A percentile compares a stretch with the other conserved stretches of the same genome.
These are phyloP conservation scores for Mucor plumbeus DNA, from an alignment of 371 early-diverging fungal species.

Conservation along the genomic window DNA sequence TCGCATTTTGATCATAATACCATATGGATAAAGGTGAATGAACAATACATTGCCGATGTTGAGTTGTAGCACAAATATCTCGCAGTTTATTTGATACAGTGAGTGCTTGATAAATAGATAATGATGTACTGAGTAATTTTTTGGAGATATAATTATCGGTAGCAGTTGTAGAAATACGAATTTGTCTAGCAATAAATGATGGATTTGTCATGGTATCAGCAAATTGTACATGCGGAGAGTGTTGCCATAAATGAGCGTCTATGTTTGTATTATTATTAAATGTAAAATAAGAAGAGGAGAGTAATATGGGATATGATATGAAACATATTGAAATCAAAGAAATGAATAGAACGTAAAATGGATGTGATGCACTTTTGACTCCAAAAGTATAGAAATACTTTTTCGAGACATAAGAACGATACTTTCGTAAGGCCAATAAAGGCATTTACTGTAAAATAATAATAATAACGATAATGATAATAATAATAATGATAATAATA, in stretches of 20 bases:
- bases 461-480: not conserved
- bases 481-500: not conserved
- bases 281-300: not conserved
- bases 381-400: slow-evolving; percentile 69
- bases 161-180: slow-evolving; percentile 23
- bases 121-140: not conserved
- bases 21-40: slow-evolving; percentile 66
- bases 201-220: slow-evolving; percentile 15
- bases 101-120: slow-evolving; percentile 3
- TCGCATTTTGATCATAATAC: slow-evolving; percentile 30
- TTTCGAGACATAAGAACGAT: slow-evolving; percentile 16
- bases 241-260: slow-evolving; percentile 41
- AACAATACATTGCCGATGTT: slow-evolving; percentile 43
- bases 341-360: slow-evolving; percentile 52
- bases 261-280: slow-evolving; percentile 1
- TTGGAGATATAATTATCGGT: not conserved
- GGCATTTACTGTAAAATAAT: slow-evolving; percentile 36
- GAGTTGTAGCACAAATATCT: slow-evolving; percentile 12
- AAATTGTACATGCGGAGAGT: slow-evolving; percentile 27
- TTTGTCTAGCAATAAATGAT: slow-evolving; percentile 40
- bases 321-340: slow-evolving; percentile 55
- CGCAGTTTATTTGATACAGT: slow-evolving; percentile 1
- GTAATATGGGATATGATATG: slow-evolving; percentile 52
- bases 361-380: slow-evolving; percentile 60
- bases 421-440: slow-evolving; percentile 24